Evolutionary conservation across 2,329 filamentous ascomycete species (phyloP).

Genomic region (Capronia americana): DNA sequence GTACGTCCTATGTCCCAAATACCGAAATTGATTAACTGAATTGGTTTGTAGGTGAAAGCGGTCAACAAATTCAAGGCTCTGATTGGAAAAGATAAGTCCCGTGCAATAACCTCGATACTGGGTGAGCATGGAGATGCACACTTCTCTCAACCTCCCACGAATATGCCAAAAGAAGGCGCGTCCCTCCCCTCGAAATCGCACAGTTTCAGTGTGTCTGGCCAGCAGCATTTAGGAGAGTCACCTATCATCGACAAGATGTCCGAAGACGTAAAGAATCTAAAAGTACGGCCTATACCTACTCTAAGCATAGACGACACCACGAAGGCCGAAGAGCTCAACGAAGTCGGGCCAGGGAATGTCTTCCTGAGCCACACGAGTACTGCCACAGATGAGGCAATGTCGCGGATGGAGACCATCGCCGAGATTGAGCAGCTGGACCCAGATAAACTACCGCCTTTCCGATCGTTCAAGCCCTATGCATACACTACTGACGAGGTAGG

Average conservation of each 20-base stretch:
- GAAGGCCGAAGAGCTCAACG: constrained; percentile 8
- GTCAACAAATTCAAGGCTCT: constrained; percentile 86
- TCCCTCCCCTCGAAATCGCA: constrained; percentile 50
- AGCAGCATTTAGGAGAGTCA: constrained; percentile 56
- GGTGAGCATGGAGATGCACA: constrained; percentile 60
- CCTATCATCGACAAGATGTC: constrained; percentile 63
- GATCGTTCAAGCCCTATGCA: constrained; percentile 33
- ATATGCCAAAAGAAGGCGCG: constrained; percentile 51
- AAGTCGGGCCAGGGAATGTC: neutral
- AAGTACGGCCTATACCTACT: constrained; percentile 27
- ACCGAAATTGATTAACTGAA: constrained; percentile 11
- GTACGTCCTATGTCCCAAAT: constrained; percentile 42
- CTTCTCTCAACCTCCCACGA: constrained; percentile 64
- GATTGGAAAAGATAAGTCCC: constrained; percentile 62
- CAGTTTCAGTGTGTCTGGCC: constrained; percentile 60
- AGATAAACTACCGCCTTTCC: constrained; percentile 37
- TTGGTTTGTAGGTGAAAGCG: constrained; percentile 73
- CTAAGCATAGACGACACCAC: constrained; percentile 33
- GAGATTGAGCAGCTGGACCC: constrained; percentile 32
- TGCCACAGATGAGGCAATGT: constrained; percentile 30
- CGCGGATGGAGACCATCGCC: constrained; percentile 15
- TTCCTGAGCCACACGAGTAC: constrained; percentile 26
- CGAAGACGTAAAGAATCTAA: constrained; percentile 25
- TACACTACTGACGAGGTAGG: constrained; percentile 36
- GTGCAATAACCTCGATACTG: constrained; percentile 64